Evolutionary conservation across 108 stramenopile genomes (phyloP).

Genomic region (Aurantiochytrium sp.): DNA sequence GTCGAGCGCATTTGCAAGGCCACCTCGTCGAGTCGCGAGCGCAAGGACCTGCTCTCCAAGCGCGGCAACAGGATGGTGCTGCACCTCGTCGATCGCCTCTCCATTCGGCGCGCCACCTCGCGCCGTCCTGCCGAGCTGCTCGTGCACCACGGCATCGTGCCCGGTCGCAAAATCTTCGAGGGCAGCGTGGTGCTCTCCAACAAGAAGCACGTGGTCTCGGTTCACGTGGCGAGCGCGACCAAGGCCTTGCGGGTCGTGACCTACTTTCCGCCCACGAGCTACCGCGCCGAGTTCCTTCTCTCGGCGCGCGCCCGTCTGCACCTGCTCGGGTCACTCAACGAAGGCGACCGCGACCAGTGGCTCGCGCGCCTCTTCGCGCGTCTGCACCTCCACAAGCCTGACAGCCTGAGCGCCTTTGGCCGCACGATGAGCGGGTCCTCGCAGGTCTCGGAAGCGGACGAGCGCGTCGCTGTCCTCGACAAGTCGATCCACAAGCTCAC

Average conservation of each 20-base stretch:
- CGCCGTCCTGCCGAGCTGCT: background rate
- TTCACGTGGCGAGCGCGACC: background rate
- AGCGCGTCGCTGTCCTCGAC: background rate
- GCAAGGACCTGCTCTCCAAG: background rate
- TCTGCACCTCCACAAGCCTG: background rate
- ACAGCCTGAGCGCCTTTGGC: background rate
- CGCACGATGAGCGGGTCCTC: constrained; percentile 12
- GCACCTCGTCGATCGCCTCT: background rate
- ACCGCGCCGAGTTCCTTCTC: background rate
- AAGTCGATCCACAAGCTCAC: constrained; percentile 5
- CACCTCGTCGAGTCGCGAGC: background rate
- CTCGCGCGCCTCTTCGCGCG: background rate
- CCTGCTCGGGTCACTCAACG: background rate
- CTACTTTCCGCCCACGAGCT: background rate
- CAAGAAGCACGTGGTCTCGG: constrained; percentile 18
- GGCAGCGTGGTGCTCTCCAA: background rate
- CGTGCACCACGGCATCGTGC: background rate
- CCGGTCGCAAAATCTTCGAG: background rate
- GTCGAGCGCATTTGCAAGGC: background rate
- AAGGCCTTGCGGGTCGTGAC: background rate
- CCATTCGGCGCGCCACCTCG: background rate
- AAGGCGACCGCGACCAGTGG: background rate
- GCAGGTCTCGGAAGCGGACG: background rate
- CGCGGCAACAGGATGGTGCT: background rate
- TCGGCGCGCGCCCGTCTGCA: background rate